phyloP scores from a whole-genome alignment of 177 flowering plant genomes.

The Vitis hybrid region DNA sequence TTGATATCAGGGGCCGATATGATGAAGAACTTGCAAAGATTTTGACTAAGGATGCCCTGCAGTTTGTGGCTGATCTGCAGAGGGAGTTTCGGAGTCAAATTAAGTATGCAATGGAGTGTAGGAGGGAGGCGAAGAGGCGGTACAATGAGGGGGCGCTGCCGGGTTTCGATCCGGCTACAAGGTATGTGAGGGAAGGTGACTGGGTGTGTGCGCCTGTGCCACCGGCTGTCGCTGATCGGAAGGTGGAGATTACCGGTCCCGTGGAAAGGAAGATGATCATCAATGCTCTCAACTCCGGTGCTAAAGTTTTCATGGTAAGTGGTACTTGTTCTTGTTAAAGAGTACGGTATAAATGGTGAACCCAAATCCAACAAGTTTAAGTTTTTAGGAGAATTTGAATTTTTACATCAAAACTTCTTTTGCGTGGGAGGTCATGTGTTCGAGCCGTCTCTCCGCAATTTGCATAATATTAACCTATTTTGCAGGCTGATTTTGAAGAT shows the following conservation, averaged over 20 bases:
- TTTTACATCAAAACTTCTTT: no score
- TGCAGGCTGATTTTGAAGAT: constrained; percentile 94
- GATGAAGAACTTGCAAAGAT: constrained; percentile 64
- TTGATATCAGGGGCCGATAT: constrained; percentile 73
- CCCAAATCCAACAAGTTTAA: no score
- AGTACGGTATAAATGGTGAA: no score
- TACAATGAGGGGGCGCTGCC: constrained; percentile 64
- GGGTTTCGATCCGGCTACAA: constrained; percentile 76
- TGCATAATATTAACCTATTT: background rate
- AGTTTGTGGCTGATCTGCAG: constrained; percentile 72
- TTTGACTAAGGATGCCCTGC: constrained; percentile 66
- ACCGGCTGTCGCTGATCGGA: constrained; percentile 73
- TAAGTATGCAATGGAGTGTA: constrained; percentile 72
- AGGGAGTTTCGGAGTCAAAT: constrained; percentile 59
- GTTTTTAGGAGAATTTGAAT: no score
- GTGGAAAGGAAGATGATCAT: constrained; percentile 91
- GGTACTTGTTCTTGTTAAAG: background rate
- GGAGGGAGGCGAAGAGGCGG: constrained; percentile 55
- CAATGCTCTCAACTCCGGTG: constrained; percentile 93
- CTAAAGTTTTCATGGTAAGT: constrained; percentile 87
- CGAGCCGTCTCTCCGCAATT: no score
- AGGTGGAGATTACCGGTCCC: constrained; percentile 92
- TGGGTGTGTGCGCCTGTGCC: constrained; percentile 78
- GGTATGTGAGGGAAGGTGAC: constrained; percentile 55
- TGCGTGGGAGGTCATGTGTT: no score